phyloP scores from a whole-genome alignment of 2,329 filamentous ascomycete genomes.

The Sarocladium strictum region DNA sequence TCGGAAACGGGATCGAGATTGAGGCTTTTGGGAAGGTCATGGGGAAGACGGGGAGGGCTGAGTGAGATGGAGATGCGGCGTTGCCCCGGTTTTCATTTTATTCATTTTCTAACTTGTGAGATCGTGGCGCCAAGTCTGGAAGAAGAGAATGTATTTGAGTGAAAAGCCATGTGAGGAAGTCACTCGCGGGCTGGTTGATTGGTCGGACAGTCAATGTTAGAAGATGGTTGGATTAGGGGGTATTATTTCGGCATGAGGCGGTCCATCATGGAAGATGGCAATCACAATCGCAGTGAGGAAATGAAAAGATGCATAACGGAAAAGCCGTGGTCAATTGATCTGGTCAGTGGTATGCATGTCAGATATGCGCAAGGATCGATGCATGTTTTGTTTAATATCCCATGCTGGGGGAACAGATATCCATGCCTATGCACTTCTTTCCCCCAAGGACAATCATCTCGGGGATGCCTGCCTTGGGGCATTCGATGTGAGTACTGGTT shows the following conservation, averaged over 20 bases:
- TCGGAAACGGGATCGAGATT: not conserved
- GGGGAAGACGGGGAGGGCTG: not conserved
- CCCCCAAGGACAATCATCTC: not conserved
- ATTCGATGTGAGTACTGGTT: no score
- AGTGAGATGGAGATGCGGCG: not conserved
- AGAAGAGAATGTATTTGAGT: no score
- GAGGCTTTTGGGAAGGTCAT: not conserved
- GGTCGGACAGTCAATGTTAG: no score
- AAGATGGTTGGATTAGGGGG: no score
- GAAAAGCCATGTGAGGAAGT: no score
- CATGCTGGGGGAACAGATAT: not conserved
- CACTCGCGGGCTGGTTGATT: no score
- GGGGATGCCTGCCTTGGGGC: not conserved
- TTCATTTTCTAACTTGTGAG: not conserved
- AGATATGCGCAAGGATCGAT: not conserved
- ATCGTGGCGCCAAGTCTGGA: not conserved
- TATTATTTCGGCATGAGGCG: no score
- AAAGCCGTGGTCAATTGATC: not conserved
- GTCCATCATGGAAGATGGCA: not conserved
- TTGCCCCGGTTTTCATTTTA: constrained; percentile 6
- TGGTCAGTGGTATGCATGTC: not conserved
- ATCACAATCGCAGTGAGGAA: no score
- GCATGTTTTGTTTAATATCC: not conserved
- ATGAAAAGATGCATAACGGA: not conserved
- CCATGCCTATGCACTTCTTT: not conserved